Evolutionary conservation across 2,329 filamentous ascomycete genomes (phyloP), one percentile per base, ranked within the genome.

Genomic region (Colletotrichum zoysiae): DNA sequence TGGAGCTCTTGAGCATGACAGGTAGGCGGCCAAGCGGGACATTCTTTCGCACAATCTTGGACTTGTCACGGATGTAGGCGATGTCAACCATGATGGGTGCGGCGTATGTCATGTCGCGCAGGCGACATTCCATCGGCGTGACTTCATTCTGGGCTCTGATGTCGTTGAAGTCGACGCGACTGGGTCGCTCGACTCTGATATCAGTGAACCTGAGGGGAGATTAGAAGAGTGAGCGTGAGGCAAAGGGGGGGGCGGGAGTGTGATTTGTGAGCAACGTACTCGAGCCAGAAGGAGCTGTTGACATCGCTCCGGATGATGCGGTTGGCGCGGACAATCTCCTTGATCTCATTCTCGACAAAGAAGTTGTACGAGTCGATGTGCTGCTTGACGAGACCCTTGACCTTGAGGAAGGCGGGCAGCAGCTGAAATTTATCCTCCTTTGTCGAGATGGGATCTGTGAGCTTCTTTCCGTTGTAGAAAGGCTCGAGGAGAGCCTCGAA

Each of bases 321-420:
- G 80, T 98, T 98, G 63, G 95, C 93, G 79, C 94, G 91, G 75
- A 99, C 92, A 76, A 99, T 99, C 78, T 98, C 95, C 84, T 97
- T 97, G 81, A 99, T 91, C 80, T 98, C 95, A 68, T 97, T 93
- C 77, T 99, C 94, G 76, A 98, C 93, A 77, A 99, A 98, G 84
- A 96, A 97, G 84, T 99, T 98, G 87, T 97, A 99, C 33, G 96
- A 98, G 84, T 99, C 97, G 79, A 97, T 95, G 81, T 98, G 95
- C 86, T 98, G 95, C 82, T 98, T 98, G 65, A 98, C 95, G 69
- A 98, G 86, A 69, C 95, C 95, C 83, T 99, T 99, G 78, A 98
- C 95, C 82, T 98, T 98, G 71, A 99, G 85, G 81, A 99, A 99
- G n/a, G 96, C 96, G 0, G 96, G 97, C 38, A 99, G 84, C 53